These are phyloP conservation scores for Magnusiomyces suaveolens DNA, from an alignment of 1,139 yeast species.

Conservation along the genomic window DNA sequence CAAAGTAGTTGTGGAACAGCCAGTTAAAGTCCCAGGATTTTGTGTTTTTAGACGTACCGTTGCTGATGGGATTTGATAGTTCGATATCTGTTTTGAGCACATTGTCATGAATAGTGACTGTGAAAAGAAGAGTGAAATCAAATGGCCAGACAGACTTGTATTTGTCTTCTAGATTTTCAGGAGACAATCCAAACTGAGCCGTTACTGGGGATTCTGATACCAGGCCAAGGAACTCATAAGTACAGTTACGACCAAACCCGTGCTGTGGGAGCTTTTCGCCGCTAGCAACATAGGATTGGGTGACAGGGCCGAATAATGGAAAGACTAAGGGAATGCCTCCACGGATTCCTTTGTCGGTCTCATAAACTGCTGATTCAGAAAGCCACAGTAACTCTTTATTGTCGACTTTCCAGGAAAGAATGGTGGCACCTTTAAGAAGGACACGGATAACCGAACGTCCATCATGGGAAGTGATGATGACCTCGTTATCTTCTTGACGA, in stretches of 20 bases:
- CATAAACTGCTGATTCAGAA: slow-evolving; percentile 55
- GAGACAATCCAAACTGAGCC: slow-evolving; percentile 82
- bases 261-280: slow-evolving; percentile 64
- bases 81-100: slow-evolving; percentile 59
- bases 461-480: slow-evolving; percentile 48
- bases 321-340: slow-evolving; percentile 96
- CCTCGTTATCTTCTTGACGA: slow-evolving; percentile 54
- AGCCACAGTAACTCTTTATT: slow-evolving; percentile 67
- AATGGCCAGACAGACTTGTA: slow-evolving; percentile 45
- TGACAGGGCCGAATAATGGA: slow-evolving; percentile 80
- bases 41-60: slow-evolving; percentile 20
- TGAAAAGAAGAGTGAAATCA: slow-evolving; percentile 70
- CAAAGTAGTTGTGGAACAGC: slow-evolving; percentile 89
- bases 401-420: slow-evolving; percentile 65
- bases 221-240: slow-evolving; percentile 91
- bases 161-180: slow-evolving; percentile 59
- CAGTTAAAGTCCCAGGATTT: slow-evolving; percentile 72
- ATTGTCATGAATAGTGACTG: slow-evolving; percentile 45
- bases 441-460: slow-evolving; percentile 50
- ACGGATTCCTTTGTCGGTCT: slow-evolving; percentile 86
- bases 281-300: slow-evolving; percentile 14
- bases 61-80: slow-evolving; percentile 57
- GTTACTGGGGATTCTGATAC: slow-evolving; percentile 50
- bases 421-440: slow-evolving; percentile 81
- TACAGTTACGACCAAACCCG: slow-evolving; percentile 83